Conservation (phyloP, 305 asterid genomes). For the Withania somnifera region DNA sequence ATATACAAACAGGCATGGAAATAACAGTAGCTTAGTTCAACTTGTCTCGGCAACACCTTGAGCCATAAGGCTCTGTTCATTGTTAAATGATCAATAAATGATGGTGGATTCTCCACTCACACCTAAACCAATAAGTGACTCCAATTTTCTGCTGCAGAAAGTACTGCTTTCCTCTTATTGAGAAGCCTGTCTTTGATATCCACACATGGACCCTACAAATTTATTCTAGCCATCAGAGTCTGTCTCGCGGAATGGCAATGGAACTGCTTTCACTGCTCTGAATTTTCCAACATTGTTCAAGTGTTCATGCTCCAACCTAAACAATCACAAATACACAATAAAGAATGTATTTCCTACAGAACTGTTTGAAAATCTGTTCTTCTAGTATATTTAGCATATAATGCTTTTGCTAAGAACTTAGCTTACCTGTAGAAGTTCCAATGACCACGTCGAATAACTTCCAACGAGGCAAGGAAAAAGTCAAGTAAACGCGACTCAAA, state of each 20-base stretch:
- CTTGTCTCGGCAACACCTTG: background rate
- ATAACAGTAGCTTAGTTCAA: conserved; percentile 1
- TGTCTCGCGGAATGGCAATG: conserved; percentile 64
- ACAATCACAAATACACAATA: background rate
- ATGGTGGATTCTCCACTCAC: background rate
- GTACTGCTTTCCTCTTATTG: background rate
- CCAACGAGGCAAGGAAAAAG: conserved; percentile 74
- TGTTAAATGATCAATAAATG: background rate
- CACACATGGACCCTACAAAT: background rate
- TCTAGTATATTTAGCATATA: background rate
- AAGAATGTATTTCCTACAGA: background rate
- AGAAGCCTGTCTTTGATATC: background rate
- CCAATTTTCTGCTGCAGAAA: conserved; percentile 1
- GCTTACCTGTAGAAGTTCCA: conserved; percentile 94
- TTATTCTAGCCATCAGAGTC: conserved; percentile 49
- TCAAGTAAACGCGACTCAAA: conserved; percentile 63
- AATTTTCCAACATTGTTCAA: conserved; percentile 80
- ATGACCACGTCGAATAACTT: conserved; percentile 95
- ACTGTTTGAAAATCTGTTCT: too few relatives aligned
- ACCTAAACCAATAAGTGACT: background rate
- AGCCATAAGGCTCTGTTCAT: conserved; percentile 9
- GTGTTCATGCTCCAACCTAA: conserved; percentile 92
- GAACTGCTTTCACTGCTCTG: conserved; percentile 86
- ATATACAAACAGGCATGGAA: conserved; percentile 2
- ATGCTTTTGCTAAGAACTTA: background rate